Evolutionary conservation across 306 rosid species (phyloP).

Genomic region (Pterocarpus santalinus): DNA sequence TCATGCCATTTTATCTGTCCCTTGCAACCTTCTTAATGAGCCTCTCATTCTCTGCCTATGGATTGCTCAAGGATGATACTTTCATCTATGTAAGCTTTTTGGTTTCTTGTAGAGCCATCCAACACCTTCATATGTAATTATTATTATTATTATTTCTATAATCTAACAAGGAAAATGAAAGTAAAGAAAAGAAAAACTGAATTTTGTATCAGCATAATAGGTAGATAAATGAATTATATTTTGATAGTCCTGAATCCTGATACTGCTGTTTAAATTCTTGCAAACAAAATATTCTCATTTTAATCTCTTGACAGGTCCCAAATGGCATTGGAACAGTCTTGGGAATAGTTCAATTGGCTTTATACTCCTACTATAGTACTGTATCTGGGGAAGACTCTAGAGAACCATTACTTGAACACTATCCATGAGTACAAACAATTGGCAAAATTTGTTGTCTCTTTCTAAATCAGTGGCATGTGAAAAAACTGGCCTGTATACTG

Average conservation of each 20-base stretch:
- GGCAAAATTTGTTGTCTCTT: not conserved
- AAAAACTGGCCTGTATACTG: no score
- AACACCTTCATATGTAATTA: not conserved
- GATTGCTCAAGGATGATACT: slow-evolving; percentile 51
- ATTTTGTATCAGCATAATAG: not conserved
- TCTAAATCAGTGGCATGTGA: no score
- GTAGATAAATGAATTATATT: not conserved
- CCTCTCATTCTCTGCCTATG: slow-evolving; percentile 53
- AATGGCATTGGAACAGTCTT: slow-evolving; percentile 55
- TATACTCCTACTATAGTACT: slow-evolving; percentile 40
- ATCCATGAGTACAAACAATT: not conserved
- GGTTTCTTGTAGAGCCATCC: not conserved
- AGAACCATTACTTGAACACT: slow-evolving; percentile 11
- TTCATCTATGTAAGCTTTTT: slow-evolving; percentile 53
- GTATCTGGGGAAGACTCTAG: slow-evolving; percentile 1
- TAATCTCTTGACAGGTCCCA: slow-evolving; percentile 35
- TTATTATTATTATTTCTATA: no score
- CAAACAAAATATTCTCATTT: not conserved
- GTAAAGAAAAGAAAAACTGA: not conserved
- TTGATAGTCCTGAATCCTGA: not conserved
- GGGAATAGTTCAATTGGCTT: slow-evolving; percentile 49
- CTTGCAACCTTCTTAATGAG: slow-evolving; percentile 62
- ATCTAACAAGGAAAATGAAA: no score
- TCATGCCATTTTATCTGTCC: slow-evolving; percentile 59
- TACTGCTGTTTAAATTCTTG: not conserved